These are phyloP conservation scores for Coemansia sp. DNA, from an alignment of 192 early-diverging fungal species.

Conservation along the genomic window DNA sequence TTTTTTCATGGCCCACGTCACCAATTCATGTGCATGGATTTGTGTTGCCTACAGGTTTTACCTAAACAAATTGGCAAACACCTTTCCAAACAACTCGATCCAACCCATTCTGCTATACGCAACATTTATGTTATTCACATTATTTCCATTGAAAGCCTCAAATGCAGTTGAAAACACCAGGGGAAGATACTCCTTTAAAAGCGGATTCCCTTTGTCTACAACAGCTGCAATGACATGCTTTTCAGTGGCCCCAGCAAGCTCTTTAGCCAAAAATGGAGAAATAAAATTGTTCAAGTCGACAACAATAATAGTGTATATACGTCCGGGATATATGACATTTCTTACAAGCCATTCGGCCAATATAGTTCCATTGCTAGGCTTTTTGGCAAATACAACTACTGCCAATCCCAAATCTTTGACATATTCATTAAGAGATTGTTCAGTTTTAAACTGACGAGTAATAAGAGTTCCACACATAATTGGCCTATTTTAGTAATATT, in stretches of 20 bases:
- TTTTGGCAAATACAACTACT: not conserved
- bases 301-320: not conserved
- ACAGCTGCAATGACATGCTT: not conserved
- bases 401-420: not conserved
- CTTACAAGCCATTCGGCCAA: not conserved
- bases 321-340: not conserved
- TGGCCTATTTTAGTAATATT: not conserved
- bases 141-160: too few relatives aligned
- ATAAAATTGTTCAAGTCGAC: not conserved
- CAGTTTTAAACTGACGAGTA: not conserved
- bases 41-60: too few relatives aligned
- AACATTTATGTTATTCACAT: too few relatives aligned
- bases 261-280: not conserved
- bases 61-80: too few relatives aligned
- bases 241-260: not conserved
- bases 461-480: not conserved
- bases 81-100: too few relatives aligned
- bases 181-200: not conserved
- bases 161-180: too few relatives aligned
- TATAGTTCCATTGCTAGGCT: not conserved
- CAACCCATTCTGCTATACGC: too few relatives aligned
- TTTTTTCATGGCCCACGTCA: too few relatives aligned
- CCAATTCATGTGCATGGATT: too few relatives aligned
- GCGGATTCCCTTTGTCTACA: not conserved
- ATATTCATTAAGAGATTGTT: not conserved